phyloP scores from a whole-genome alignment of 2,329 filamentous ascomycete species.

The Fusarium foetens region DNA sequence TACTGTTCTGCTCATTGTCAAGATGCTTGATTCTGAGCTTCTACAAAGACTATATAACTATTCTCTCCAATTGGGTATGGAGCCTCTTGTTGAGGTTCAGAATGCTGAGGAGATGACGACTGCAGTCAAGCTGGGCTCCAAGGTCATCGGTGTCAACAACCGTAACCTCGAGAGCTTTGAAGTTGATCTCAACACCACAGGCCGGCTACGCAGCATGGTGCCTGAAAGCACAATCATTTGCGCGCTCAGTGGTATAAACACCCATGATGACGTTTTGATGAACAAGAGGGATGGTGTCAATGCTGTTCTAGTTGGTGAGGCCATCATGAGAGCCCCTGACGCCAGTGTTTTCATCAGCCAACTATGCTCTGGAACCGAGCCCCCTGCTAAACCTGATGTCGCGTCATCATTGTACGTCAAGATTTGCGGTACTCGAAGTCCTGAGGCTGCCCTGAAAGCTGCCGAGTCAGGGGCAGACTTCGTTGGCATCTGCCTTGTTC shows the following conservation, averaged over 20 bases:
- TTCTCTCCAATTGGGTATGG: conserved; percentile 91
- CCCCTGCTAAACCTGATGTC: conserved; percentile 48
- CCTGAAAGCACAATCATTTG: conserved; percentile 88
- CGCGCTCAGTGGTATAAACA: conserved; percentile 93
- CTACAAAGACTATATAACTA: conserved; percentile 87
- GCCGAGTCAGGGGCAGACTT: conserved; percentile 90
- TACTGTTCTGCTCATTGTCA: conserved; percentile 94
- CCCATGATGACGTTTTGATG: conserved; percentile 84
- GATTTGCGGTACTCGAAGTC: conserved; percentile 90
- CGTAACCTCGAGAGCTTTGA: conserved; percentile 96
- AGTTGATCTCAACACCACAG: conserved; percentile 93
- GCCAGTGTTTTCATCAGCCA: conserved; percentile 84
- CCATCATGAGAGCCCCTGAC: conserved; percentile 90
- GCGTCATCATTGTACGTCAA: conserved; percentile 77
- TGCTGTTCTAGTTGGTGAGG: conserved; percentile 93
- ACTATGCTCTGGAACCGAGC: conserved; percentile 72
- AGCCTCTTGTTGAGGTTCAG: conserved; percentile 96
- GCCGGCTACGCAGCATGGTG: conserved; percentile 86
- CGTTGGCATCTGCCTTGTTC: conserved; percentile 91
- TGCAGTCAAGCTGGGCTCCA: conserved; percentile 85
- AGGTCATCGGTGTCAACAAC: conserved; percentile 98
- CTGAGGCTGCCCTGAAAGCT: conserved; percentile 82
- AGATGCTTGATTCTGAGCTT: conserved; percentile 86
- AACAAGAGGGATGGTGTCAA: conserved; percentile 92
- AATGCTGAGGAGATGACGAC: conserved; percentile 91